Base-by-base conservation (phyloP, 1,284 basidiomycete species). In the Malassezia caprae region DNA sequence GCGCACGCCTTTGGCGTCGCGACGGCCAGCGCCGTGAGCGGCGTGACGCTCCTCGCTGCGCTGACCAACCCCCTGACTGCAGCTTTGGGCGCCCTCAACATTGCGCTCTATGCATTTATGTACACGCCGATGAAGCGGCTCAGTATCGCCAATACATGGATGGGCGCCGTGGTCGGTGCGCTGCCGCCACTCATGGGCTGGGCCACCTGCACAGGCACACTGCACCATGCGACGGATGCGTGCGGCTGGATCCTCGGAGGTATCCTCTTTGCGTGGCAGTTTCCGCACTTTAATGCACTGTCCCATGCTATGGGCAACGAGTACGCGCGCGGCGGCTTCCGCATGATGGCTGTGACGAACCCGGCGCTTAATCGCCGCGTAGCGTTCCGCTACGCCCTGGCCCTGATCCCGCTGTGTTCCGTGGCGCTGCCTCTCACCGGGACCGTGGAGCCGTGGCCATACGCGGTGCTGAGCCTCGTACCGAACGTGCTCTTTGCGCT, bases 111-210 rank as follows among this genome's bases (percentile, higher is more conserved):
- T 76, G 84, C 90, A 1, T 90, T 87, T 1, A 77, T 85, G 17
- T 99, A 99, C 76, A 99, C 94, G 1, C 88, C 85, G 74, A 80
- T 93, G 78, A 98, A 99, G 76, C 82, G 94, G n/a, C 83, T 83
- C 67, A 84, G 81, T 61, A 81, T 88, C n/a, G 79, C 80, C 67
- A 98, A 96, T 75, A 98, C 93, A 1, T 96, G 93, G 93, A 82
- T 96, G 10, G 93, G 93, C 8, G 82, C 88, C 0, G 79, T 96
- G 39, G 91, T 99, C 1, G 93, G 93, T 30, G 91, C 81, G 0
- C 79, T 96, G 11, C 94, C 93, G 2, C 91, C 94, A 2, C 78
- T 98, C 48, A 98, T 99, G 88, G 93, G 93, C 49, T 98, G 93
- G 91, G 86, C 90, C 3, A 93, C 93, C 0, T 89, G 87, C 57